Evolutionary conservation across 2,329 filamentous ascomycete genomes (phyloP), one percentile per base, ranked within the genome.

Genomic region (Microdochium trichocladiopsis): DNA sequence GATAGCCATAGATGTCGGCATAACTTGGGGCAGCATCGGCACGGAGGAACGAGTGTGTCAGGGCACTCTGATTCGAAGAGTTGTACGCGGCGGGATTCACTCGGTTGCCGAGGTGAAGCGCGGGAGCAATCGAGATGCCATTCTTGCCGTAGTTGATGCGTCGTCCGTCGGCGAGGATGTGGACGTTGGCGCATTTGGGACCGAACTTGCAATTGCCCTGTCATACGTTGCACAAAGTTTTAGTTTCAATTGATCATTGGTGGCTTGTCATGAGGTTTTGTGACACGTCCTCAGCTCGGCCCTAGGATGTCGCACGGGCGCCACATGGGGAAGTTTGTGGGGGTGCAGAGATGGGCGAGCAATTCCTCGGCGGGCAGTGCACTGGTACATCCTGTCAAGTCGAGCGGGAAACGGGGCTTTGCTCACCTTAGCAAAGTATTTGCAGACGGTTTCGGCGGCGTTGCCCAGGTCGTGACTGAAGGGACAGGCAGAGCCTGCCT

Each of bases 141-240:
- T 82, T 82, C 66, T 84, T 84, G 62, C 82, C 78, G 62, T 86
- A 86, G 71, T 96, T 96, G 66, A 97, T 90, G 66, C 93, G 84
- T 62, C 90, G 86, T 55, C 94, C 94, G 70, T 97, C 92, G 60
- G 92, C 91, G 49, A 96, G 85, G 63, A 97, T 88, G 71, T 99
- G 94, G 58, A 95, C 90, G 66, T 97, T 90, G 65, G 93, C 93
- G 77, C 94, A 99, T 72, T 97, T 97, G 57, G 90, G 88, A 56
- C 94, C 94, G 69, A 97, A 99, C 71, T 97, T 97, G 84, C 94
- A 99, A 72, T 96, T 96, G 60, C 94, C 94, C 90, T 96, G 62
- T 51, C 52, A 50, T 49, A 48, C 23, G 28, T 31, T 25, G 50
- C 23, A 47, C 22, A 22, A 45, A 37, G n/a, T 31, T 52, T 50